Evolutionary conservation across 192 early-diverging fungal genomes (phyloP).

Genomic region (Umbelopsis isabellina): DNA sequence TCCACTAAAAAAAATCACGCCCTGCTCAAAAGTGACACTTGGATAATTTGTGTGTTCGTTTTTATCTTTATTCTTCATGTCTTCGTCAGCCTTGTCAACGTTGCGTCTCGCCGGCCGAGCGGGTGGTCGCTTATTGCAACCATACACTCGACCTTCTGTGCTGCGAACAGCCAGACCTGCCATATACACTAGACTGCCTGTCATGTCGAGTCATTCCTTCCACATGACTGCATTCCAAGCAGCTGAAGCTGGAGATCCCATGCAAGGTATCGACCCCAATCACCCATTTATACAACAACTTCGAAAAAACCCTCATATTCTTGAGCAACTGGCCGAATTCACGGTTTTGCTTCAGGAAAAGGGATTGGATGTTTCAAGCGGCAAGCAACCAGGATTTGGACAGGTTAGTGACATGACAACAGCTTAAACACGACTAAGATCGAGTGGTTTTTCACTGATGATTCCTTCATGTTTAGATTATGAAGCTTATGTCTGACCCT

Average conservation of each 20-base stretch:
- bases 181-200: background rate
- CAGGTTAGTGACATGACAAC: constrained; percentile 15
- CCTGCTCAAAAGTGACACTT: too few species aligned
- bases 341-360: constrained; percentile 30
- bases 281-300: constrained; percentile 34
- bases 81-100: too few species aligned
- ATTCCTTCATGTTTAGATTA: background rate
- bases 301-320: constrained; percentile 31
- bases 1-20: too few species aligned
- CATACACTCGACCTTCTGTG: too few species aligned
- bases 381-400: constrained; percentile 28
- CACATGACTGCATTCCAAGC: background rate
- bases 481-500: constrained; percentile 34
- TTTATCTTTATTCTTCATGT: too few species aligned
- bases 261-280: constrained; percentile 15
- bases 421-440: background rate
- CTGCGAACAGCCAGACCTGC: background rate
- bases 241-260: background rate
- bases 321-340: constrained; percentile 32
- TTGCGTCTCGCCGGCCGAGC: too few species aligned
- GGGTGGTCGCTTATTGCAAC: too few species aligned
- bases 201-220: background rate
- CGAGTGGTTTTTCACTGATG: background rate
- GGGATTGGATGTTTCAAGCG: constrained; percentile 27
- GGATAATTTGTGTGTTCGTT: too few species aligned